Conservation (phyloP, 2,329 filamentous ascomycete genomes). For the Hypoxylon sp. region DNA sequence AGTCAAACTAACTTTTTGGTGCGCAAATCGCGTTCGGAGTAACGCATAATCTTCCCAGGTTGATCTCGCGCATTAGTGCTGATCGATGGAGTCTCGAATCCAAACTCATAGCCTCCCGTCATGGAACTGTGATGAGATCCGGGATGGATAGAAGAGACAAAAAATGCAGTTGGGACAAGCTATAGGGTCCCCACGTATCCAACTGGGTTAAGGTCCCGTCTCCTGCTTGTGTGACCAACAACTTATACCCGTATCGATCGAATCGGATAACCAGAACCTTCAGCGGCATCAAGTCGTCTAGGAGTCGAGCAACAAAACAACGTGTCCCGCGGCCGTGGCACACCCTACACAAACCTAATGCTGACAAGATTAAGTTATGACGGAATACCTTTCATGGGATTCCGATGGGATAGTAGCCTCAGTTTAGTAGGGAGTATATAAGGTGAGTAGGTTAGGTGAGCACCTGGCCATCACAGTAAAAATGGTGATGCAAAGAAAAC, state of each 20-base stretch:
- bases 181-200: slow-evolving; percentile 20
- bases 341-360: slow-evolving; percentile 18
- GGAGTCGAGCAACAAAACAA: slow-evolving; percentile 15
- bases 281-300: slow-evolving; percentile 5
- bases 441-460: too few species aligned
- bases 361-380: slow-evolving; percentile 38
- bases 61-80: slow-evolving; percentile 41
- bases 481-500: neutral
- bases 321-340: slow-evolving; percentile 14
- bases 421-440: neutral
- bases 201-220: slow-evolving; percentile 5
- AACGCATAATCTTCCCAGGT: slow-evolving; percentile 31
- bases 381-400: slow-evolving; percentile 9
- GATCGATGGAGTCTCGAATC: slow-evolving; percentile 17
- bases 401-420: slow-evolving; percentile 19
- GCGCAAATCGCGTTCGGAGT: slow-evolving; percentile 5
- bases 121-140: slow-evolving; percentile 6
- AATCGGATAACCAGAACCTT: neutral
- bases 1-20: slow-evolving; percentile 2
- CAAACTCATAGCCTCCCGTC: slow-evolving; percentile 22
- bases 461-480: neutral
- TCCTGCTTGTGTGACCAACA: slow-evolving; percentile 10
- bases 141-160: slow-evolving; percentile 7
- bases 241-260: neutral
- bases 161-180: slow-evolving; percentile 2